Evolutionary conservation across 208 protist genomes (phyloP), one percentile per base, ranked within the genome.

Genomic region (Leishmania mexicana): DNA sequence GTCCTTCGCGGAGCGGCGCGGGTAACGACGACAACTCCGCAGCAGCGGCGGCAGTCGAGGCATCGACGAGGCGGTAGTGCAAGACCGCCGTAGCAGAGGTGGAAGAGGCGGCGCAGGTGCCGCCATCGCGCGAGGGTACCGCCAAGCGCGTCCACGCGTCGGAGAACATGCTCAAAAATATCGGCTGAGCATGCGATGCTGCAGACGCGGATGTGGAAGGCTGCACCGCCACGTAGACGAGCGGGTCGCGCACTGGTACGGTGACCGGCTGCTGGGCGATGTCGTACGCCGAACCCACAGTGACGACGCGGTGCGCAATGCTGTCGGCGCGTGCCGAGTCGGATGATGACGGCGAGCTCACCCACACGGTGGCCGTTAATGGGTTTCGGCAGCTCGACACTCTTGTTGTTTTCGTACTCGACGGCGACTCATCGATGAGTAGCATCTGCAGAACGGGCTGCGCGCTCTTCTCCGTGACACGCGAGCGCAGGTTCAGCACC

Each of bases 401-500:
- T 21, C 28, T 81, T 35, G 1, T 10, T 35, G 68, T 78, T 19
- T 15, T 24, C 31, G 19, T 17, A 21, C 35, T 31, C 19, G 35
- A 38, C 28, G 45, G 31, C 0, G 38, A 73, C 54, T 85, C 79
- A 8, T 65, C 78, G 10, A 86, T 45, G 47, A 89, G 54, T n/a
- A 82, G 57, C 72, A 89, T 68, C 60, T 89, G 83, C 74, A 89
- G 75, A 35, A 80, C 75, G 8, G 80, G 80, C 40, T 81, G 60
- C 24, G 19, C 60, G 64, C 64, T n/a, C 51, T 49, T 5, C 54
- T 67, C 76, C 82, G 67, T 6, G 72, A 70, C 10, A 70, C 73
- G 79, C 77, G 84, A 81, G 71, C 81, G 86, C n/a, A 93, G 68
- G 80, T 91, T 91, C 51, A 91, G 87, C 58, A 86, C 67, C 15